Percentiles rank a stretch among this genome's conserved stretches.
Evolutionary conservation across 352 stramenopile genomes (phyloP).

Genomic region (Pythium dissotocum): DNA sequence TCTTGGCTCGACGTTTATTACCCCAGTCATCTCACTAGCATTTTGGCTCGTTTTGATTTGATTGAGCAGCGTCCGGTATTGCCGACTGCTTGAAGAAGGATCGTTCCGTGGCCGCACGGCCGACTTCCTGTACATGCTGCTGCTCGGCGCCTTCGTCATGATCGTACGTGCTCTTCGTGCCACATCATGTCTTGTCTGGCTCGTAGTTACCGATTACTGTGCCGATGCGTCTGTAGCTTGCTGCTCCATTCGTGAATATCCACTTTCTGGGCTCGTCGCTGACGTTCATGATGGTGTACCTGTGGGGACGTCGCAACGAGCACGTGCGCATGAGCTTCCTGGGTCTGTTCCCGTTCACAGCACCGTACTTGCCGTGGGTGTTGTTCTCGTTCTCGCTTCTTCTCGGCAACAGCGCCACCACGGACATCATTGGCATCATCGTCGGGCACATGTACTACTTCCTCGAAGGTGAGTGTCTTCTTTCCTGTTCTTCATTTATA

Average conservation of each 20-base stretch:
- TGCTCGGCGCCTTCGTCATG: conserved; percentile 95
- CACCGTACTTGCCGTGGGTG: conserved; percentile 98
- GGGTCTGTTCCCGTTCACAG: conserved; percentile 97
- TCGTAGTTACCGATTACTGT: too few relatives aligned
- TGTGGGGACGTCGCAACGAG: conserved; percentile 96
- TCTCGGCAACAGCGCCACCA: conserved; percentile 94
- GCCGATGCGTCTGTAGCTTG: conserved; percentile 64
- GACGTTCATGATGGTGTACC: conserved; percentile 99
- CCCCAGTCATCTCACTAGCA: too few relatives aligned
- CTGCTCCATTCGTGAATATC: conserved; percentile 96
- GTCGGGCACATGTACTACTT: conserved; percentile 99
- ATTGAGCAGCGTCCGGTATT: conserved; percentile 89
- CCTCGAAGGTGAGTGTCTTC: conserved; percentile 81
- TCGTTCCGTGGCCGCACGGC: conserved; percentile 96
- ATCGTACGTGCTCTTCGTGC: conserved; percentile 56
- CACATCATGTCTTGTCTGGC: too few relatives aligned
- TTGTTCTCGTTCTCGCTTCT: conserved; percentile 96
- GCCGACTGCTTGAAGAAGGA: conserved; percentile 96
- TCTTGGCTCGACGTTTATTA: not conserved
- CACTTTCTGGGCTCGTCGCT: conserved; percentile 98
- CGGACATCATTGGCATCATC: conserved; percentile 98
- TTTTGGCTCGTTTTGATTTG: too few relatives aligned
- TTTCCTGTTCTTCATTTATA: not conserved
- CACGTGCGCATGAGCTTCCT: conserved; percentile 98
- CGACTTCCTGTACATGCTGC: conserved; percentile 98